phyloP scores from a whole-genome alignment of 768 basidiomycete genomes.

The Auricularia heimuer region DNA sequence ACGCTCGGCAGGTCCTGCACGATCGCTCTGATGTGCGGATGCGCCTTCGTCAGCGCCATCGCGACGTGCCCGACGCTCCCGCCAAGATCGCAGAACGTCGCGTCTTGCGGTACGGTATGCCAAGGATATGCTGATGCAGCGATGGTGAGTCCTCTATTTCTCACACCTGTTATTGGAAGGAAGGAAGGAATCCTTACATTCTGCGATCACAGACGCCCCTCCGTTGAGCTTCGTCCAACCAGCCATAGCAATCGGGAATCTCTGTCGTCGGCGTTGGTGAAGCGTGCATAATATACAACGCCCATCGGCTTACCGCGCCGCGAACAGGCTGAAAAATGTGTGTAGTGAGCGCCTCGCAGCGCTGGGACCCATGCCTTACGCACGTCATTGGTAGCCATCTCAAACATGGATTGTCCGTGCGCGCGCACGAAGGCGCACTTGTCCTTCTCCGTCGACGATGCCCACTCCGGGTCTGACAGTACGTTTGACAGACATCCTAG shows the following conservation, averaged over 20 bases:
- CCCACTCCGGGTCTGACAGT: not conserved
- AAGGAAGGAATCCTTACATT: too few species aligned
- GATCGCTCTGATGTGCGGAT: slow-evolving; percentile 4
- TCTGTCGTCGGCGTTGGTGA: too few species aligned
- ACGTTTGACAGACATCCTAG: not conserved
- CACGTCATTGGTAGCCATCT: not conserved
- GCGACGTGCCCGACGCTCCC: slow-evolving; percentile 9
- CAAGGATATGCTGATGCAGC: slow-evolving; percentile 5
- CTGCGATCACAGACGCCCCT: too few species aligned
- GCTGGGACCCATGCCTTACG: not conserved
- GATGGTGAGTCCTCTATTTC: not conserved
- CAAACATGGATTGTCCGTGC: not conserved
- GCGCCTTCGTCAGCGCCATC: slow-evolving; percentile 2
- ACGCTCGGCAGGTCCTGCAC: slow-evolving; percentile 9
- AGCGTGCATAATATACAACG: too few species aligned
- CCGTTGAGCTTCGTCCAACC: too few species aligned
- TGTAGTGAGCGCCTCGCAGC: not conserved
- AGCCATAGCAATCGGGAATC: too few species aligned
- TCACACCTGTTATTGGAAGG: not conserved
- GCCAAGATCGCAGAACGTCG: slow-evolving; percentile 7
- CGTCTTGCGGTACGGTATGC: not conserved
- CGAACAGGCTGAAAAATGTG: too few species aligned
- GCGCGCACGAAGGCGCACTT: not conserved
- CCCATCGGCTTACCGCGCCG: too few species aligned
- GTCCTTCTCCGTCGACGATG: not conserved